Percentiles rank a stretch among this genome's conserved stretches.
Evolutionary conservation across 129 eudicot species (phyloP).

Genomic region (Oenanthe sinensis): DNA sequence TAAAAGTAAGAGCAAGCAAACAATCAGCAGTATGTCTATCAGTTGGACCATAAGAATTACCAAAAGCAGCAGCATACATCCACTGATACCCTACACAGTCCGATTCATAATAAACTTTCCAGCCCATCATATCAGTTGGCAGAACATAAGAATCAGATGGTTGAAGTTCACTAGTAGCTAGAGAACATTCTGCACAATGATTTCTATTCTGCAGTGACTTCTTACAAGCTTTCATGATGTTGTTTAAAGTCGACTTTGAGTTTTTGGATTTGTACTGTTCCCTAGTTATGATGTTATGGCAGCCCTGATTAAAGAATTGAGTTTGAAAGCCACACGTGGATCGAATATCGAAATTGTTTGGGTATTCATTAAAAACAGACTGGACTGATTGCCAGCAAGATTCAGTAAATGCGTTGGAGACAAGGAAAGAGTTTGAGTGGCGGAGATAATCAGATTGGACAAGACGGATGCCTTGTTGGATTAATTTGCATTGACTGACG

Average conservation of each 20-base stretch:
- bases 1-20: conserved; percentile 49
- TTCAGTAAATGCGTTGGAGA: conserved; percentile 30
- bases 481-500: neutral
- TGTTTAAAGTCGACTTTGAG: conserved; percentile 17
- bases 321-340: conserved; percentile 56
- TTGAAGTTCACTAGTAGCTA: conserved; percentile 33
- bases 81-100: conserved; percentile 58
- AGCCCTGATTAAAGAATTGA: conserved; percentile 54
- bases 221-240: conserved; percentile 41
- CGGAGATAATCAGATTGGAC: conserved; percentile 3
- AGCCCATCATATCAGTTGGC: conserved; percentile 32
- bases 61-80: conserved; percentile 68
- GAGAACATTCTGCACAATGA: conserved; percentile 61
- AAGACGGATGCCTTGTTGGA: neutral
- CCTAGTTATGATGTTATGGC: conserved; percentile 67
- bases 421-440: conserved; percentile 27
- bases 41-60: conserved; percentile 54
- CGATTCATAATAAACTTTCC: conserved; percentile 35
- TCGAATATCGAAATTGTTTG: conserved; percentile 47
- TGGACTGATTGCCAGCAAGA: conserved; percentile 41
- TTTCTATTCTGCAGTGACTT: conserved; percentile 46
- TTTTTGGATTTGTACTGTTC: conserved; percentile 42
- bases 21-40: conserved; percentile 63
- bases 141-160: conserved; percentile 22
- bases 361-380: conserved; percentile 27